phyloP scores from a whole-genome alignment of 345 rosid genomes.

The Eucalyptus polyanthemos region DNA sequence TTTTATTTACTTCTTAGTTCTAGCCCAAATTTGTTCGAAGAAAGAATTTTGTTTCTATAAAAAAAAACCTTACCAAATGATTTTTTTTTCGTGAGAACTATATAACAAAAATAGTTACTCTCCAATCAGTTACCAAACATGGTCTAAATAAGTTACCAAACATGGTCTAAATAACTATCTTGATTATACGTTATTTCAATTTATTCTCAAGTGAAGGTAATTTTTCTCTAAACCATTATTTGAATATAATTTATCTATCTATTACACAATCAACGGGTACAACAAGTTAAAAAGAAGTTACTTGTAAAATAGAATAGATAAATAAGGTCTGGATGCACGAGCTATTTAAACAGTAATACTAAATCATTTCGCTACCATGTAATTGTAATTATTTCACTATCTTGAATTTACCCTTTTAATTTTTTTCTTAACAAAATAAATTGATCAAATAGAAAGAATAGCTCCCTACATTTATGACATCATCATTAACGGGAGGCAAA shows the following conservation, averaged over 20 bases:
- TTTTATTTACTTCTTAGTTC: fast-evolving
- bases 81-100: fast-evolving
- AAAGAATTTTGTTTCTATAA: too few relatives aligned
- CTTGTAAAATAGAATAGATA: background rate
- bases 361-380: background rate
- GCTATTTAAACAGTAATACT: background rate
- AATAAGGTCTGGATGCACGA: background rate
- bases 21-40: fast-evolving
- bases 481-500: background rate
- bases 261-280: fast-evolving
- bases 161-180: too few relatives aligned
- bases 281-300: background rate
- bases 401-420: background rate
- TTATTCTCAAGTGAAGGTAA: background rate
- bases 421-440: background rate
- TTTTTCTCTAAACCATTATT: background rate
- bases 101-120: too few relatives aligned
- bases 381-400: background rate
- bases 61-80: fast-evolving
- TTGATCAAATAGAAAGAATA: background rate
- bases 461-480: background rate
- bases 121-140: fast-evolving
- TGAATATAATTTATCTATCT: background rate
- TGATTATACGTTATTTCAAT: background rate
- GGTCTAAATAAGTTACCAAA: too few relatives aligned